Evolutionary conservation across 192 early-diverging fungal species (phyloP), one percentile per base, ranked within the genome.

Genomic region (Dimargaris xerosporica): DNA sequence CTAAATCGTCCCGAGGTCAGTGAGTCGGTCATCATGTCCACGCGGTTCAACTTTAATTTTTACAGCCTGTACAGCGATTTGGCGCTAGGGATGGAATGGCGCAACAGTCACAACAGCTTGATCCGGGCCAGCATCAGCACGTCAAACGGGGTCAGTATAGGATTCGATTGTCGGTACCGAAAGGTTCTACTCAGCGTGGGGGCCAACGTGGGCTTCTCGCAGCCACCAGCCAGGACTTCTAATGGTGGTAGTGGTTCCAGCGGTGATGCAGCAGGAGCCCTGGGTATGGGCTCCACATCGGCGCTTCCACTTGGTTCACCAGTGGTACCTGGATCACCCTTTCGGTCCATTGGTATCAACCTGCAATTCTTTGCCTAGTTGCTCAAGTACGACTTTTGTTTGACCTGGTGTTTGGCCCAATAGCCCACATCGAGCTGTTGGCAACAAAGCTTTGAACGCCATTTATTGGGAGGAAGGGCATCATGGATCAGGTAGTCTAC

Each of bases 61-160:
- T 96, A 92, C 69, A 88, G 85, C 55, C 90, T 94, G 54, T 86
- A 91, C 39, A 89, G 89, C 29, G 93, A 98, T 73, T 70, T 98
- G 28, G 80, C 83, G 0, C 70, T 89, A 15, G 96, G 93, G n/a
- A 70, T 89, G 2, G 93, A 94, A 63, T 94, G 79, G 86, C 87
- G 73, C 61, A 64, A 67, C 69, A 75, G 65, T 66, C 73, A 69
- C 28, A 77, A 54, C 67, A 82, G 71, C 61, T 64, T 82, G n/a
- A 53, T 82, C 44, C 82, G 84, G 69, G 70, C 62, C 3, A 67
- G 78, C 46, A 67, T 80, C 63, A 85, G 82, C 52, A 65, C 62
- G 34, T 54, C 71, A 48, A 65, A 73, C 28, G 75, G 75, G 0
- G 62, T 76, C 3, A 47, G 19, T 1, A 19, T 59, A 16, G 56